Evolutionary conservation across 768 basidiomycete genomes (phyloP), one percentile per base, ranked within the genome.

Genomic region (Gyrodon lividus): DNA sequence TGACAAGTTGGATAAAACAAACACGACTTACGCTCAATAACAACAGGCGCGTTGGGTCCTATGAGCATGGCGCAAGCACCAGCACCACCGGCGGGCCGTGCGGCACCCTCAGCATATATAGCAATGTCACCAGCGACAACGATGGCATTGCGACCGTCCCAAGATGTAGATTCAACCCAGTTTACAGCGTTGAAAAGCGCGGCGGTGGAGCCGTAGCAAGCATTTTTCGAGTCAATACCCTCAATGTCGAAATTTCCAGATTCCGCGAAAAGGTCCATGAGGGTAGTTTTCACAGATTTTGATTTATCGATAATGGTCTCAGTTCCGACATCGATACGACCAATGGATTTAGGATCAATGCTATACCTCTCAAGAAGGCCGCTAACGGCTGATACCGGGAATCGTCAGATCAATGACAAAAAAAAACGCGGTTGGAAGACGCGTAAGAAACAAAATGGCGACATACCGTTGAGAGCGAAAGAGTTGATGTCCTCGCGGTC

Each of bases 231-330:
- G 75, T 99, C 97, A 70, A 99, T 89, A 60, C 97, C 97, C 74
- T 99, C 97, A 51, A 99, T 93, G 66, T 99, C 97, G 62, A 81
- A 83, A 82, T 99, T 99, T 51, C 94, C 94, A 26, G 86, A 82
- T 52, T 83, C 84, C 40, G 89, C 85, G 67, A 99, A 99, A 64
- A 98, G 87, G 72, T 98, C 93, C 97, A 99, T 98, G 54, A 99
- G 82, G 51, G 91, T 87, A 2, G 97, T 98, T 76, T 99, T 99
- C 71, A 93, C 92, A 6, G 96, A 91, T 74, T 99, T 99, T 38
- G 93, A 95, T 77, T 98, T 98, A 83, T 99, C 97, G 63, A 99
- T 97, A 73, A 98, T 92, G 35, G 97, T 98, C 71, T 99, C 97
- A 22, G 97, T 99, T 42, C 97, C 97, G 51, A 98, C 93, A 58